Conservation (phyloP, 2,329 filamentous ascomycete species). For the Claviceps fusiformis region DNA sequence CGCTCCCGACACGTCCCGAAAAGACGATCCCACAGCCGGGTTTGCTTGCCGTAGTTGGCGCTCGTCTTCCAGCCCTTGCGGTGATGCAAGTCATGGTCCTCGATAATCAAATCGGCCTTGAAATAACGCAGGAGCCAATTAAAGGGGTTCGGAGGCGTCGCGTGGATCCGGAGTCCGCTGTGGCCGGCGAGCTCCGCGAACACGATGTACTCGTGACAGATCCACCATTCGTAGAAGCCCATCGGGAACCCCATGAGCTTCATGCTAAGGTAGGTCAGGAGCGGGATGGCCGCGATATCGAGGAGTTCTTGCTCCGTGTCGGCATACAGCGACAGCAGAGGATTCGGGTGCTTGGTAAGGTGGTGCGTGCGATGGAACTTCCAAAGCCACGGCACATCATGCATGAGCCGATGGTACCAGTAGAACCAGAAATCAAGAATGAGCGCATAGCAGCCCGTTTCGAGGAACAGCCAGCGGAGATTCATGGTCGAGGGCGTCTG, state of each 20-base stretch:
- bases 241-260: constrained; percentile 4
- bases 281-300: constrained; percentile 4
- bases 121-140: constrained; percentile 1
- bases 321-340: constrained; percentile 3
- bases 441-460: constrained; percentile 1
- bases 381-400: constrained; percentile 3
- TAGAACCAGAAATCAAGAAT: constrained; percentile 7
- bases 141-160: constrained; percentile 3
- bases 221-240: constrained; percentile 7
- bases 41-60: constrained; percentile 6
- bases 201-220: constrained; percentile 6
- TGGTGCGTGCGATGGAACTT: constrained; percentile 6
- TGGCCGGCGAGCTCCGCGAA: constrained; percentile 5
- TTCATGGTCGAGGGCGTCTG: constrained; percentile 2
- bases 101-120: constrained; percentile 3
- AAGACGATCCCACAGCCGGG: constrained; percentile 3
- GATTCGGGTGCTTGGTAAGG: constrained; percentile 6
- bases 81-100: constrained; percentile 6
- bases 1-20: constrained; percentile 5
- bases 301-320: constrained; percentile 5
- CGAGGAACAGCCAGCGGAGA: not conserved
- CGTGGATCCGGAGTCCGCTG: constrained; percentile 1
- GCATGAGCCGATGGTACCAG: constrained; percentile 7
- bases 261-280: constrained; percentile 5
- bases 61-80: constrained; percentile 7